Conservation (phyloP, 2,329 filamentous ascomycete species). For the Sporothrix humicola region DNA sequence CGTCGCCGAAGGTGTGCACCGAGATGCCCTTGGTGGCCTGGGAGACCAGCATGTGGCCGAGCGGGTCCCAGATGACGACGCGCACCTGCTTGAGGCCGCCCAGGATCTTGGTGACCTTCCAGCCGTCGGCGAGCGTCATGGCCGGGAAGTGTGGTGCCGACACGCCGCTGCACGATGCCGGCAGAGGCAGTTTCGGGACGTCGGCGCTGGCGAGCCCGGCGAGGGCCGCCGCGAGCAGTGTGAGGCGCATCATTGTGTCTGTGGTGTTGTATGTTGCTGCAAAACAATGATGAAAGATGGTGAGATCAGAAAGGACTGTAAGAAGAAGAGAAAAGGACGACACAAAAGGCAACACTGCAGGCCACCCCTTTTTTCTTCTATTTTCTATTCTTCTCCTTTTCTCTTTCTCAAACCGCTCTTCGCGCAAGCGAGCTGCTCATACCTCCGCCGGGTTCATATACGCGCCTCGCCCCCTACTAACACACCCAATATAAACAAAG, state of each 20-base stretch:
- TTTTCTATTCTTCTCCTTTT: background rate
- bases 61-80: slow-evolving; percentile 47
- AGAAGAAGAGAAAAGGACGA: background rate
- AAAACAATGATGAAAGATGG: background rate
- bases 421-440: slow-evolving; percentile 8
- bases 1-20: slow-evolving; percentile 49
- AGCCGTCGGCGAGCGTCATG: slow-evolving; percentile 45
- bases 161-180: slow-evolving; percentile 47
- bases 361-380: background rate
- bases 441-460: slow-evolving; percentile 25
- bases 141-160: slow-evolving; percentile 44
- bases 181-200: slow-evolving; percentile 46
- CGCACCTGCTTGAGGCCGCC: slow-evolving; percentile 47
- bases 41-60: slow-evolving; percentile 49
- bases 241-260: slow-evolving; percentile 11
- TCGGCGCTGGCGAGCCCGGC: slow-evolving; percentile 40
- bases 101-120: slow-evolving; percentile 50
- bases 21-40: slow-evolving; percentile 48
- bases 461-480: background rate
- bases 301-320: slow-evolving; percentile 19
- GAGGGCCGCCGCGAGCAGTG: slow-evolving; percentile 38
- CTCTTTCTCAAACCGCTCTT: background rate
- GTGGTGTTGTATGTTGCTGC: background rate
- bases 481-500: background rate
- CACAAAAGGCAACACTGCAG: background rate